These are phyloP conservation scores for Solanum piurae DNA, from an alignment of 257 asterid genomes.

Conservation along the genomic window DNA sequence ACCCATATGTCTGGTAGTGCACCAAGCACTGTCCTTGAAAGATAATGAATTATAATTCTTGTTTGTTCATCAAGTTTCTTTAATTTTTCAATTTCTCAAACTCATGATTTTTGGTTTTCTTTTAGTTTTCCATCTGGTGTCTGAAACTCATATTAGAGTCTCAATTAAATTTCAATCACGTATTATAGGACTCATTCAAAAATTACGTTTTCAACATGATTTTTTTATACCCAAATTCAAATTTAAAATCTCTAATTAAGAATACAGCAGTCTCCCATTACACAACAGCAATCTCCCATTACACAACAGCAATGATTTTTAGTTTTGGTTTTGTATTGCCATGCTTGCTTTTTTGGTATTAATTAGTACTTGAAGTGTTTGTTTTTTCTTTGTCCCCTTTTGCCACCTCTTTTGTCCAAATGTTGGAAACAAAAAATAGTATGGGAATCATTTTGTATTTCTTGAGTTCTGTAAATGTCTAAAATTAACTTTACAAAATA, in stretches of 20 bases:
- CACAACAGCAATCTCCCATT: too few species aligned
- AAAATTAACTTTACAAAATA: background rate
- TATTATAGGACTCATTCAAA: too few species aligned
- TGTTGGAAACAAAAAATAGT: background rate
- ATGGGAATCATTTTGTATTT: background rate
- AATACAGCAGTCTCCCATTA: too few species aligned
- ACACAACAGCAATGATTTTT: too few species aligned
- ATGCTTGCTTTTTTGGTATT: background rate
- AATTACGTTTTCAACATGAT: too few species aligned
- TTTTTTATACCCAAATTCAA: too few species aligned
- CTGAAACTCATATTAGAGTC: rapidly evolving
- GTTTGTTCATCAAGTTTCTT: constrained; percentile 1
- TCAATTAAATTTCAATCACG: too few species aligned
- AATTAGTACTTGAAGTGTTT: background rate
- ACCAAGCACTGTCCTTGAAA: constrained; percentile 16
- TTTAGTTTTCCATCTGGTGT: too few species aligned
- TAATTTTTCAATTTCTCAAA: background rate
- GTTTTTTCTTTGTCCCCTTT: background rate
- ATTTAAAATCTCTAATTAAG: too few species aligned
- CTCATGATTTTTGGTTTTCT: background rate
- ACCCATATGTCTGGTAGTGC: constrained; percentile 48
- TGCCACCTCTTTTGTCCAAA: background rate
- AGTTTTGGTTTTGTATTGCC: background rate
- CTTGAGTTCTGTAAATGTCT: background rate
- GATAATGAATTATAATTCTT: background rate